Evolutionary conservation across 192 early-diverging fungal genomes (phyloP), one percentile per base, ranked within the genome.

Genomic region (Gonapodya prolifera): DNA sequence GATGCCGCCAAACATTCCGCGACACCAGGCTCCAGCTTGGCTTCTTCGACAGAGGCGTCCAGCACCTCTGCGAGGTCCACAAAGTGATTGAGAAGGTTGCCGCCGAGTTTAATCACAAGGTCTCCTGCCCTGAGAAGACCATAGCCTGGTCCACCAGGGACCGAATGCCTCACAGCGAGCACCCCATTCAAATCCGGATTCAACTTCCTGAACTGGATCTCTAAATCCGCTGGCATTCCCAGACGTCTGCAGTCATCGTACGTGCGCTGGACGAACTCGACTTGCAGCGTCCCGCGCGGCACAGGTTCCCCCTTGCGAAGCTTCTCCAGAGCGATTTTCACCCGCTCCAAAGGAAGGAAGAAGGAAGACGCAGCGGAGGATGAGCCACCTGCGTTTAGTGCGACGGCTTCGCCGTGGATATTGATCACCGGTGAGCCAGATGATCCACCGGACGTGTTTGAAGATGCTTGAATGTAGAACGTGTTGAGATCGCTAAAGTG

Each of bases 401-500:
- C 93, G 1, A 94, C 89, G 1, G 93, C 93, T 77, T 89, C 80
- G 0, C 93, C 93, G 17, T 91, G 84, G 35, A 93, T 89, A 73
- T 93, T 89, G 35, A 94, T 83, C 17, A 94, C 91, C 1, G 93
- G 92, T 77, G 87, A 89, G 34, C 93, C 93, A 1, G 90, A 91
- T 35, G 90, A 91, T 1, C 93, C 93, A 70, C 91, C 92, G 77
- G 89, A 92, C 13, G 89, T 90, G 2, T 87, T 86, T 16, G 93
- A 89, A 0, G 91, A 89, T 0, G 92, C 90, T 82, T 92, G 91
- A 17, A 92, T 81, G 81, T 93, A 94, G 81, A 94, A 94, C 0
- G 92, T 93, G 80, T 93, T 94, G 79, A 92, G 88, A 71, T 94
- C 93, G 73, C 90, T 91, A 83, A 91, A 92, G 70, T 89, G 88